Evolutionary conservation across 2,329 filamentous ascomycete species (phyloP).

Genomic region (Alternaria dauci): DNA sequence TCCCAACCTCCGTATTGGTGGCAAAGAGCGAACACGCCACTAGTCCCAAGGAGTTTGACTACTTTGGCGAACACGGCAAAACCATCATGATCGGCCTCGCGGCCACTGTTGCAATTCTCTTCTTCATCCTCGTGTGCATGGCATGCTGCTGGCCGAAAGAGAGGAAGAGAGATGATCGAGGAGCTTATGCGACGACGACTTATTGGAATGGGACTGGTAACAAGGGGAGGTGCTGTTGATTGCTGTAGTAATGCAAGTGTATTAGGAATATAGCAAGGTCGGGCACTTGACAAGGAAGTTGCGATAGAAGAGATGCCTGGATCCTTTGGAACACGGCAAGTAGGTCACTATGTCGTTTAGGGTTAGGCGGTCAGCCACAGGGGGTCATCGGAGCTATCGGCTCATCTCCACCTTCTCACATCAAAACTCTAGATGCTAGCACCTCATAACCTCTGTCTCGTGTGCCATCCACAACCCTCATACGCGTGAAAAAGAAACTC

Average conservation of each 20-base stretch:
- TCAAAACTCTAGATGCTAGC: too few relatives aligned
- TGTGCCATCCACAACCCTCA: too few relatives aligned
- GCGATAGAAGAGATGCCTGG: not conserved
- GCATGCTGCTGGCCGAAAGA: constrained; percentile 4
- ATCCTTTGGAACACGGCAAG: too few relatives aligned
- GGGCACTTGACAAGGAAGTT: not conserved
- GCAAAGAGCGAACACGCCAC: not conserved
- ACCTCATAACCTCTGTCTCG: too few relatives aligned
- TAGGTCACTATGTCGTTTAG: too few relatives aligned
- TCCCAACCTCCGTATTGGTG: not conserved
- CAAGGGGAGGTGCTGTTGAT: not conserved
- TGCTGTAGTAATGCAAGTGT: too few relatives aligned
- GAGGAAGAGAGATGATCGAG: not conserved
- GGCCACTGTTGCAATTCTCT: not conserved
- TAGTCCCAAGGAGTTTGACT: not conserved
- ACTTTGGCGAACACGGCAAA: not conserved
- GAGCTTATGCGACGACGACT: not conserved
- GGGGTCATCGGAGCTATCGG: too few relatives aligned
- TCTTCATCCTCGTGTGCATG: not conserved
- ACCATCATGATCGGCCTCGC: not conserved
- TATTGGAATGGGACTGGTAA: not conserved
- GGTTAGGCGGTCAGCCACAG: too few relatives aligned
- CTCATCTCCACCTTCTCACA: too few relatives aligned
- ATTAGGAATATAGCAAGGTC: not conserved
- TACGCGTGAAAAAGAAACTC: too few relatives aligned